These are phyloP conservation scores for Fusarium ambrosium DNA, from an alignment of 2,329 filamentous ascomycete species.

Conservation along the genomic window DNA sequence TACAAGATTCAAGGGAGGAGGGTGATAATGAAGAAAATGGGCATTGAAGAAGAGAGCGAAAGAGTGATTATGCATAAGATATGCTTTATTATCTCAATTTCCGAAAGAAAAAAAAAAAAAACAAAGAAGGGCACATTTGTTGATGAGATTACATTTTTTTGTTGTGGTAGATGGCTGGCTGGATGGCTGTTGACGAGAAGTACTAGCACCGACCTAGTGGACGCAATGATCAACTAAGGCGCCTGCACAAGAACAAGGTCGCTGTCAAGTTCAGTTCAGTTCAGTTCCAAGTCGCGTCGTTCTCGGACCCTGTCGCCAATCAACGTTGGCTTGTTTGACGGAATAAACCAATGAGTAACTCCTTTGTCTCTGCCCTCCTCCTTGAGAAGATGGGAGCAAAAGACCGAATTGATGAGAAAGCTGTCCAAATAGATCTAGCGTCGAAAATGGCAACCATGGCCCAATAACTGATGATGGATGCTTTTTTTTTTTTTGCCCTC, in stretches of 20 bases:
- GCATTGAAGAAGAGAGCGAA: neutral
- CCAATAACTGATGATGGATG: conserved; percentile 33
- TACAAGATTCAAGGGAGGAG: conserved; percentile 20
- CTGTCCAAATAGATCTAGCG: neutral
- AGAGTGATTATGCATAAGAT: neutral
- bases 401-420: neutral
- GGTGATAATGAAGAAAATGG: neutral
- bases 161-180: neutral
- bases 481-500: conserved; percentile 35
- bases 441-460: neutral
- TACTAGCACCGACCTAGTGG: neutral
- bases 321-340: conserved; percentile 23
- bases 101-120: neutral
- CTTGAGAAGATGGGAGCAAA: neutral
- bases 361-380: too few relatives aligned
- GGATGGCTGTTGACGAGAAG: neutral
- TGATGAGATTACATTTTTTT: neutral
- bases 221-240: conserved; percentile 27
- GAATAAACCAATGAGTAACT: conserved; percentile 25
- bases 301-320: conserved; percentile 11
- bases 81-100: neutral
- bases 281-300: neutral
- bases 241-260: neutral
- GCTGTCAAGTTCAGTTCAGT: neutral
- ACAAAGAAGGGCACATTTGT: neutral